A percentile compares a stretch with the other conserved stretches of the same genome.
Conservation (phyloP, 306 rosid species). For the Cucurbita pepo region DNA sequence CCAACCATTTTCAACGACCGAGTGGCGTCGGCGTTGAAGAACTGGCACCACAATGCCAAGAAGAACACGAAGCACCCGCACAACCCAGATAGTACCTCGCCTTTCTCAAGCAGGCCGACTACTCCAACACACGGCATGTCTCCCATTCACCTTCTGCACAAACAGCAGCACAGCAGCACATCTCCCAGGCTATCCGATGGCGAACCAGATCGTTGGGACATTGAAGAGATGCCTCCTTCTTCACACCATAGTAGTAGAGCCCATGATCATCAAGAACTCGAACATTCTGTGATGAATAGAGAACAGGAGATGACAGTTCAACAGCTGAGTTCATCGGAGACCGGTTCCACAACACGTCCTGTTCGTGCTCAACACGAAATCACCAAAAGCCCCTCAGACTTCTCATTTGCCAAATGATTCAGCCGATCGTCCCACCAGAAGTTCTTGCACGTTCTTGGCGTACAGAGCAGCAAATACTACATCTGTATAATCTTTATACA, state of each 20-base stretch:
- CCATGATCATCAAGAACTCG: constrained; percentile 6
- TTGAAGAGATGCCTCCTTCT: constrained; percentile 17
- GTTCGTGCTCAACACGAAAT: constrained; percentile 19
- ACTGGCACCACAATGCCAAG: constrained; percentile 39
- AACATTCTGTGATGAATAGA: neutral
- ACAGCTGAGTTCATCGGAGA: constrained; percentile 7
- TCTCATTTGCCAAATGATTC: constrained; percentile 28
- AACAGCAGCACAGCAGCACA: constrained; percentile 6
- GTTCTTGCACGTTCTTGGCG: neutral
- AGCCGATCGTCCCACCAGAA: neutral
- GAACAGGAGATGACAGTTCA: constrained; percentile 13
- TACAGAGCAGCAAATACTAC: neutral
- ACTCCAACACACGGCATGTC: constrained; percentile 50
- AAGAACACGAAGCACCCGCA: constrained; percentile 19
- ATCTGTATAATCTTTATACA: neutral
- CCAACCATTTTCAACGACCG: constrained; percentile 45
- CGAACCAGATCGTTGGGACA: constrained; percentile 18
- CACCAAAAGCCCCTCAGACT: constrained; percentile 6
- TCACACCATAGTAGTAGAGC: constrained; percentile 4
- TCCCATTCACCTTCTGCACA: constrained; percentile 45
- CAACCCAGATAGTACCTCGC: constrained; percentile 25
- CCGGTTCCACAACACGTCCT: neutral
- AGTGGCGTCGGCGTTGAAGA: constrained; percentile 37
- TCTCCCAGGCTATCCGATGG: constrained; percentile 23
- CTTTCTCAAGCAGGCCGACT: constrained; percentile 42